Conservation (phyloP, 2,329 filamentous ascomycete genomes). For the Magnaporthiopsis rhizophila region DNA sequence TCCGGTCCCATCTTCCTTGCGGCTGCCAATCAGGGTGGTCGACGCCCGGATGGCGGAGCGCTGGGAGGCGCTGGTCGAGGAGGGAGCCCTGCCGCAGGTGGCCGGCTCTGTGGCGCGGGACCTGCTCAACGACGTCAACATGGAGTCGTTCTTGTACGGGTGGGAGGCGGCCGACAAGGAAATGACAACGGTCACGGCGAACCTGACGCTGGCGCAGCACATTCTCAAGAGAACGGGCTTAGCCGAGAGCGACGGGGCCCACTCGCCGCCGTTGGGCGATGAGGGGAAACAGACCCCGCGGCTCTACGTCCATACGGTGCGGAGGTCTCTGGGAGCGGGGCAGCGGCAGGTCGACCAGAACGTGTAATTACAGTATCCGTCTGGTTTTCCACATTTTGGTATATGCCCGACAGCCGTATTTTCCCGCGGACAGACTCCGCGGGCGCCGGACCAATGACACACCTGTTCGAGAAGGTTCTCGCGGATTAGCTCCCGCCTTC, state of each 20-base stretch:
- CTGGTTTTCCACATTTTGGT: too few species aligned
- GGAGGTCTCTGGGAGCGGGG: conserved; percentile 2
- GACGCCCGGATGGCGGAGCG: conserved; percentile 32
- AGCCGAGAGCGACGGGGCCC: conserved; percentile 10
- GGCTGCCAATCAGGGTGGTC: conserved; percentile 51
- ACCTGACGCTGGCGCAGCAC: conserved; percentile 57
- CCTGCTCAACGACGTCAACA: conserved; percentile 39
- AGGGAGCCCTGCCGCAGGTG: conserved; percentile 44
- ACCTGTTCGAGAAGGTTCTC: too few species aligned
- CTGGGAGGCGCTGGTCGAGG: conserved; percentile 28
- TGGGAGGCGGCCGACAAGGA: conserved; percentile 47
- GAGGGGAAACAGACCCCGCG: not conserved
- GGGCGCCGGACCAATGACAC: too few species aligned
- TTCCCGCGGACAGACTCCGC: too few species aligned
- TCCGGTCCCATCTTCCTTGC: conserved; percentile 26
- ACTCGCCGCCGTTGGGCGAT: not conserved
- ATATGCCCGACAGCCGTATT: too few species aligned
- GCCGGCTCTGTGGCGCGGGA: conserved; percentile 18
- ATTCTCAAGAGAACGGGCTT: conserved; percentile 27
- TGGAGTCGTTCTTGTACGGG: conserved; percentile 63
- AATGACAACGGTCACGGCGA: conserved; percentile 62
- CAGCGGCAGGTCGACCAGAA: too few species aligned
- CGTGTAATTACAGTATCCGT: too few species aligned
- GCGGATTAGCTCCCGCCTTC: too few species aligned
- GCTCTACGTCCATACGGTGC: conserved; percentile 1